A percentile compares a stretch with the other conserved stretches of the same genome.
Conservation (phyloP, 2,329 filamentous ascomycete species). For the Diaporthe ampelina region DNA sequence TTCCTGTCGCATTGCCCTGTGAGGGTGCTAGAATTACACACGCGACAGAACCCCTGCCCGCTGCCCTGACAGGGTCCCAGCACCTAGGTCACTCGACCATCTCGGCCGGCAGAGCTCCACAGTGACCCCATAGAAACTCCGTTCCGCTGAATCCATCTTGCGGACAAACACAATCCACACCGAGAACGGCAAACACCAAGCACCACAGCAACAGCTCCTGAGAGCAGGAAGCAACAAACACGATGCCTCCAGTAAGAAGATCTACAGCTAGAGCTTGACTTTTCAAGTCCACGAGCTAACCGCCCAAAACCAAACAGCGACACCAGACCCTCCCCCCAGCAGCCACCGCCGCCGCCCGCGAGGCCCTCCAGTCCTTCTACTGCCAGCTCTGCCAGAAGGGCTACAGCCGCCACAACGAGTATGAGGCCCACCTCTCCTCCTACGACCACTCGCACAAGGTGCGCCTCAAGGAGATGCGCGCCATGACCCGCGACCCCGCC, state of each 20-base stretch:
- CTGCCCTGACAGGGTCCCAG: neutral
- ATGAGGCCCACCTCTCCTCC: constrained; percentile 91
- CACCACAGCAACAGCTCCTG: neutral
- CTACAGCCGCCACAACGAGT: constrained; percentile 95
- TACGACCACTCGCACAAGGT: constrained; percentile 98
- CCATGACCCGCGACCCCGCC: constrained; percentile 80
- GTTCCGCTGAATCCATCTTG: too few relatives aligned
- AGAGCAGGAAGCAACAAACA: constrained; percentile 45
- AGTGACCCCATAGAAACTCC: neutral
- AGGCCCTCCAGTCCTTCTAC: constrained; percentile 85
- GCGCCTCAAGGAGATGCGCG: constrained; percentile 89
- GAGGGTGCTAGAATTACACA: constrained; percentile 28
- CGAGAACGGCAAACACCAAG: neutral
- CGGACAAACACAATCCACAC: neutral
- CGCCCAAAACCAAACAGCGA: constrained; percentile 55
- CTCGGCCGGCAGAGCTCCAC: constrained; percentile 11
- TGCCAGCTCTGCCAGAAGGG: constrained; percentile 93
- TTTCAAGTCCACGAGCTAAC: constrained; percentile 36
- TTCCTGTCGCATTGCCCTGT: constrained; percentile 32
- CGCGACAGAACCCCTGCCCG: neutral
- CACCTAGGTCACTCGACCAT: neutral
- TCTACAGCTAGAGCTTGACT: neutral
- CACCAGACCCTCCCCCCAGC: constrained; percentile 71
- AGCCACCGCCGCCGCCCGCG: constrained; percentile 76
- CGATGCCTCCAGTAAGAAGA: constrained; percentile 68